A percentile compares a stretch with the other conserved stretches of the same genome.
Evolutionary conservation across 306 rosid genomes (phyloP).

Genomic region (Pachyrhizus erosus): DNA sequence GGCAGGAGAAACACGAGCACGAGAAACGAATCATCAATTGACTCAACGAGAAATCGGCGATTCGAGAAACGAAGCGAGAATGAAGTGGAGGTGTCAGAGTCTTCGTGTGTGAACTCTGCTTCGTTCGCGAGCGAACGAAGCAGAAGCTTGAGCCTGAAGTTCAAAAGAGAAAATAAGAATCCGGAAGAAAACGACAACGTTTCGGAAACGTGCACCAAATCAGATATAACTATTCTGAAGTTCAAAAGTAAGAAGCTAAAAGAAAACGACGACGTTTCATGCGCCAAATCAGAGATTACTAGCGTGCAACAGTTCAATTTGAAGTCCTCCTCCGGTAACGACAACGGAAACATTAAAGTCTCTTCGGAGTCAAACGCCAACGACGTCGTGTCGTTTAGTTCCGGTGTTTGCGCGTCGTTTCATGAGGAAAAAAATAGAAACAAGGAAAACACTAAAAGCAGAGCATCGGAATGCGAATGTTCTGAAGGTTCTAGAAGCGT

Average conservation of each 20-base stretch:
- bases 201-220: not conserved
- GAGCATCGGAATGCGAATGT: constrained; percentile 61
- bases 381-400: constrained; percentile 50
- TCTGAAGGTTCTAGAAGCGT: constrained; percentile 18
- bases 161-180: not conserved
- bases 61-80: constrained; percentile 44
- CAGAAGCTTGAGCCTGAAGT: constrained; percentile 57
- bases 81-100: constrained; percentile 66
- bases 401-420: constrained; percentile 50
- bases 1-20: constrained; percentile 38
- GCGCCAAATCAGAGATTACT: constrained; percentile 59
- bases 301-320: constrained; percentile 40
- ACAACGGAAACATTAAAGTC: constrained; percentile 30
- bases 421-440: constrained; percentile 37
- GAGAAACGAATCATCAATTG: constrained; percentile 44
- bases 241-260: constrained; percentile 35
- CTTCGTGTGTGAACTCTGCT: constrained; percentile 88
- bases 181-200: not conserved
- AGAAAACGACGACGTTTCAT: constrained; percentile 51
- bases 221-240: not conserved
- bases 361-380: constrained; percentile 47
- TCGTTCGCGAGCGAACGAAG: constrained; percentile 32
- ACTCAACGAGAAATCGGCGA: constrained; percentile 37
- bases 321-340: constrained; percentile 34
- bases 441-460: constrained; percentile 37